Evolutionary conservation across 805 yeast species (phyloP), one percentile per base, ranked within the genome.

Genomic region (Saturnispora serradocipensis): DNA sequence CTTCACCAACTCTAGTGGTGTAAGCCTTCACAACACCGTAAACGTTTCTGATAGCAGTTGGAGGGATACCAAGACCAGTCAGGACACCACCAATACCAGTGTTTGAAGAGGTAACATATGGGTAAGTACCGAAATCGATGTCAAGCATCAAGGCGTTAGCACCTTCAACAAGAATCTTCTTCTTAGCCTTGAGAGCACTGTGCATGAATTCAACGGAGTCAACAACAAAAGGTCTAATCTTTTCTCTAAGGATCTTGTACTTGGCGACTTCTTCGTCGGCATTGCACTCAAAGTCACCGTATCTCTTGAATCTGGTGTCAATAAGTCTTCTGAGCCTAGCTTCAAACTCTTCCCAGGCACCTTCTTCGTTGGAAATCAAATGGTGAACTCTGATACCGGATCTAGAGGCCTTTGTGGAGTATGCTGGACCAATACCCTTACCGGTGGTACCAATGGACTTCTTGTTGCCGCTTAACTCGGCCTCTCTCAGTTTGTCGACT

Each of bases 91-190:
- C 99, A 64, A 93, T 88, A 62, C 96, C 95, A 50, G 99, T 93
- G 66, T 86, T 81, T 20, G 96, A 87, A 10, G 97, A 89, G 8
- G 99, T 93, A 54, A 93, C 99, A 64, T 81, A 93, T 45, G 99
- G 99, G 68, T 91, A 93, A 53, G 99, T 93, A 71, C 99, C 99
- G 65, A 87, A 91, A 70, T 93, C 99, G 59, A 93, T 79, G 71
- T 93, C 99, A 68, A 93, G 81, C 97, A 93, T 89, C 59, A 93
- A 76, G 25, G 99, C 99, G 65, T 93, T 93, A 53, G 99, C 99
- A 68, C 99, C 99, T 75, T 93, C 99, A 53, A 93, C 84, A 58
- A 93, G 76, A 54, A 93, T 88, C 70, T 85, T 87, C 76, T 93
- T 91, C 62, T 88, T 84, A 25, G 74, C 75, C 48, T 73, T 73